A percentile compares a stretch with the other conserved stretches of the same genome.
Conservation (phyloP, 2,329 filamentous ascomycete species). For the Arthrobotrys sphaeroides region DNA sequence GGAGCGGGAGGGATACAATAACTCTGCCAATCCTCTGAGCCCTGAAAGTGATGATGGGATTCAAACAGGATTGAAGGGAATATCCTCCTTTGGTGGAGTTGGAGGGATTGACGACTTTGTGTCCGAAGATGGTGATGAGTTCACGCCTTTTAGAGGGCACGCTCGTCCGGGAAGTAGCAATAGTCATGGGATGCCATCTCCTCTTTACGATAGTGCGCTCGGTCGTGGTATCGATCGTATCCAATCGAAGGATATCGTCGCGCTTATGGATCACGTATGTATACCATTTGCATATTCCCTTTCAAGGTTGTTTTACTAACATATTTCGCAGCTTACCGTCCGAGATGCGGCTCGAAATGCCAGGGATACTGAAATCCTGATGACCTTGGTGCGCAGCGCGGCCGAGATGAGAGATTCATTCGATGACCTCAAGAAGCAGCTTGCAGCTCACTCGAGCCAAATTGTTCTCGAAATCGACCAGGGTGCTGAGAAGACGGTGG, state of each 20-base stretch:
- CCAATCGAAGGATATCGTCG: constrained; percentile 94
- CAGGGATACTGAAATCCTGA: constrained; percentile 93
- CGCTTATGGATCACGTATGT: constrained; percentile 92
- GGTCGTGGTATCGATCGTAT: constrained; percentile 90
- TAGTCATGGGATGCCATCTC: constrained; percentile 89
- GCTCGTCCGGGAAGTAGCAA: constrained; percentile 73
- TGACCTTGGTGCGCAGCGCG: constrained; percentile 90
- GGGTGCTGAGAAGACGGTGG: constrained; percentile 84
- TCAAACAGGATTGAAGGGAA: constrained; percentile 37
- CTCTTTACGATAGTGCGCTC: constrained; percentile 87
- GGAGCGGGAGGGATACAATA: constrained; percentile 81
- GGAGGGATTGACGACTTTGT: constrained; percentile 68
- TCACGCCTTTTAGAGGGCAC: constrained; percentile 64
- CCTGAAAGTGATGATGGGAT: constrained; percentile 37
- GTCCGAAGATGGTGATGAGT: constrained; percentile 66
- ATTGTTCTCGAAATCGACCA: constrained; percentile 88
- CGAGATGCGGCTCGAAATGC: constrained; percentile 96
- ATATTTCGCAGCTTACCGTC: constrained; percentile 75
- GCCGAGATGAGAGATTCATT: constrained; percentile 97
- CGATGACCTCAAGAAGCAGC: constrained; percentile 91
- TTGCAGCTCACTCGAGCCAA: constrained; percentile 87
- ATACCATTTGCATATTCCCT: constrained; percentile 13
- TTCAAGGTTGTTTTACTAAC: constrained; percentile 7
- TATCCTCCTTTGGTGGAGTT: constrained; percentile 37
- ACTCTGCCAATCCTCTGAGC: constrained; percentile 68